These are phyloP conservation scores for Nepenthes gracilis DNA, from an alignment of 148 eudicot species.

Conservation along the genomic window DNA sequence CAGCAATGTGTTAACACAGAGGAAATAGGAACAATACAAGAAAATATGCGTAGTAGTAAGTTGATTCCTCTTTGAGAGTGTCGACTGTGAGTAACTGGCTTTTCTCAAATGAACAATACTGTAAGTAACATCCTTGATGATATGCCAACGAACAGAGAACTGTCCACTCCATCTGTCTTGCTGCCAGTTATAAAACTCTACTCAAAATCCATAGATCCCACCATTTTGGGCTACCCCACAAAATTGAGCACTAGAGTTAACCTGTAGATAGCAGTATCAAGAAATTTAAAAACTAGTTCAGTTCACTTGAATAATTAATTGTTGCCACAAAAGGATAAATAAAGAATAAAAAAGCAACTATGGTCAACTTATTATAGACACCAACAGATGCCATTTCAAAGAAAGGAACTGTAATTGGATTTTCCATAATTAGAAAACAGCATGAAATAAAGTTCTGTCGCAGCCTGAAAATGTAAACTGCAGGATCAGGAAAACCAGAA, in stretches of 20 bases:
- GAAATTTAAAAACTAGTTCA: conserved; percentile 12
- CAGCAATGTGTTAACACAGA: background rate
- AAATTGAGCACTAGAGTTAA: conserved; percentile 94
- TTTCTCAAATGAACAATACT: conserved; percentile 81
- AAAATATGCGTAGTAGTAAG: background rate
- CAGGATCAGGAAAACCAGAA: no score
- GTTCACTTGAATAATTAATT: conserved; percentile 15
- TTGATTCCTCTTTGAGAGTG: conserved; percentile 84
- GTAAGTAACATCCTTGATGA: conserved; percentile 85
- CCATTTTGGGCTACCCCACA: conserved; percentile 95
- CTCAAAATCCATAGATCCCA: conserved; percentile 82
- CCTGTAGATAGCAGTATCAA: conserved; percentile 28
- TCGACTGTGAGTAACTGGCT: conserved; percentile 97
- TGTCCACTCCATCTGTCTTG: conserved; percentile 99
- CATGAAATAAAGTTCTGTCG: no score
- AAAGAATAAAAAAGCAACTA: no score
- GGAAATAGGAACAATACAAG: background rate
- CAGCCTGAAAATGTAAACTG: no score
- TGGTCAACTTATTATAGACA: no score
- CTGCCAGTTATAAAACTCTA: conserved; percentile 91
- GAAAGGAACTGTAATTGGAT: no score
- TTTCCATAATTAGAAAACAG: no score
- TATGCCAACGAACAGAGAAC: conserved; percentile 81
- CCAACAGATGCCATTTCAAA: no score
- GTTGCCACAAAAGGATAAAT: no score